Evolutionary conservation across 768 basidiomycete species (phyloP).

Genomic region (Lentinus tigrinus): DNA sequence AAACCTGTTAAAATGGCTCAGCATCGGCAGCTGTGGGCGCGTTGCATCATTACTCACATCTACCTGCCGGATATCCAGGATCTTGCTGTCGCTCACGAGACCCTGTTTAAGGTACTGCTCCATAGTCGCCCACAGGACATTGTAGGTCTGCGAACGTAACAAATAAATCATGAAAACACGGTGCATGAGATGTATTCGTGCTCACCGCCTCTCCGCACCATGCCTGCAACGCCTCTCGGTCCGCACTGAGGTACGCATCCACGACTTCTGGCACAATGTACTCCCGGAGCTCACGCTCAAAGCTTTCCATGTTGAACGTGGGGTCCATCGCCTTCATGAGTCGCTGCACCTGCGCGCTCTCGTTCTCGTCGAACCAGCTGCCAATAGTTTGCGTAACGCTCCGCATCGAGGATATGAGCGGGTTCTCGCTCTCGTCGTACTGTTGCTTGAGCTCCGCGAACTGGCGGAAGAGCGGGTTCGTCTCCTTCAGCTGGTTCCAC

Average conservation of each 20-base stretch:
- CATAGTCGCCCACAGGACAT: conserved; percentile 98
- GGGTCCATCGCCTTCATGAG: conserved; percentile 90
- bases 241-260: conserved; percentile 91
- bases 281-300: conserved; percentile 88
- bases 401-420: conserved; percentile 77
- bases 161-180: neutral
- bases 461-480: conserved; percentile 71
- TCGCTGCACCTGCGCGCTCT: conserved; percentile 92
- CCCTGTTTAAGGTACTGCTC: conserved; percentile 91
- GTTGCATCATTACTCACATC: conserved; percentile 58
- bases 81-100: conserved; percentile 87
- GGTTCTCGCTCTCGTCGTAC: conserved; percentile 93
- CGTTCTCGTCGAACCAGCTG: conserved; percentile 94
- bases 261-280: conserved; percentile 98
- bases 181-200: neutral
- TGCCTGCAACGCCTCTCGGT: conserved; percentile 76
- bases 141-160: conserved; percentile 70
- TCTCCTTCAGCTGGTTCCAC: conserved; percentile 79
- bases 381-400: conserved; percentile 83
- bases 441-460: conserved; percentile 59
- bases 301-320: conserved; percentile 78
- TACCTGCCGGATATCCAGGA: conserved; percentile 95
- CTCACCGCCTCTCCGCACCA: conserved; percentile 98
- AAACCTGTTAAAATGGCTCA: conserved; percentile 49
- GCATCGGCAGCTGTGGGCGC: neutral